Conservation (phyloP, 441 rosid genomes). For the Erysimum cheiri region DNA sequence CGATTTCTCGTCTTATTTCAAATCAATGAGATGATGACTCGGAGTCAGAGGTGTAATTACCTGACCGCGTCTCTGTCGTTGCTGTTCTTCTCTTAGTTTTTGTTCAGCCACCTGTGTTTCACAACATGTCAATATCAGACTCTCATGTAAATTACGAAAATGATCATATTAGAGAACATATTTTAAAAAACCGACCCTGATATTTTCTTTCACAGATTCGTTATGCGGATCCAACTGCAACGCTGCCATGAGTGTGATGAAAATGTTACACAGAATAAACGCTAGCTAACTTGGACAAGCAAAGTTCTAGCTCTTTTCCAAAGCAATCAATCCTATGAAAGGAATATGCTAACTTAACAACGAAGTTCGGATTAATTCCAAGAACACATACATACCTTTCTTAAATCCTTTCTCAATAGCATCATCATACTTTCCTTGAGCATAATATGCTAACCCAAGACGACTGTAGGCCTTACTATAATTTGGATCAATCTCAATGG, state of each 20-base stretch:
- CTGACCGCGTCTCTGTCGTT: conserved; percentile 61
- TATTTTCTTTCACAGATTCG: conserved; percentile 74
- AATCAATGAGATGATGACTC: conserved; percentile 13
- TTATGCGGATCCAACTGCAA: conserved; percentile 80
- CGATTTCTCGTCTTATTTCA: neutral
- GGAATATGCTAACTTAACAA: conserved; percentile 27
- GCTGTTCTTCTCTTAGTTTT: conserved; percentile 67
- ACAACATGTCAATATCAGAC: conserved; percentile 24
- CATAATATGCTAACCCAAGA: conserved; percentile 85
- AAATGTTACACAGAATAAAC: conserved; percentile 31
- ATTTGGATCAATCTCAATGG: conserved; percentile 72
- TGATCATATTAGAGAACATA: neutral
- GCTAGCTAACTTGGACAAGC: conserved; percentile 15
- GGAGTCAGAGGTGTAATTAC: conserved; percentile 41
- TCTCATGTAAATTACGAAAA: conserved; percentile 3
- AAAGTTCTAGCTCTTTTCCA: conserved; percentile 10
- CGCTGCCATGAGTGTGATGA: conserved; percentile 54
- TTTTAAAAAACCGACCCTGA: conserved; percentile 65
- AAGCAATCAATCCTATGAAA: conserved; percentile 6
- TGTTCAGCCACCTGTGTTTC: conserved; percentile 67
- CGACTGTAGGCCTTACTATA: conserved; percentile 92
- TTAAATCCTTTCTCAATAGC: conserved; percentile 81
- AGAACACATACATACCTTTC: conserved; percentile 60
- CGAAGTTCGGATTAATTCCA: conserved; percentile 5
- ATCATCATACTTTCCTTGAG: conserved; percentile 71